Evolutionary conservation across 768 basidiomycete genomes (phyloP), one percentile per base, ranked within the genome.

Genomic region (Rhizopogon vulgaris): DNA sequence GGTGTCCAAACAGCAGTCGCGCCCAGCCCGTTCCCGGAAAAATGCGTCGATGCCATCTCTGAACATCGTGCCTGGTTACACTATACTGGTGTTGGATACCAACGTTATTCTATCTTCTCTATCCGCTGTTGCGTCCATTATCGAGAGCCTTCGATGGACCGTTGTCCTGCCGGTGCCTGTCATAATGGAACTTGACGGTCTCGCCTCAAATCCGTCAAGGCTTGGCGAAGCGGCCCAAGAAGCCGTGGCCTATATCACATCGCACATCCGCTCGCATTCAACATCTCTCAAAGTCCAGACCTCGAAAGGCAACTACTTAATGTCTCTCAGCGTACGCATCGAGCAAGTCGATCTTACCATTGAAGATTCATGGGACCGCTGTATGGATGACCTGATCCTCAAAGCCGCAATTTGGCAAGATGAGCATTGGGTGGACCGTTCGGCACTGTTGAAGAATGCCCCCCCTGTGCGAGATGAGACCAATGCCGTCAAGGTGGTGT

Each of bases 101-200:
- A 98, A 98, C 71, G 90, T 97, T 51, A 74, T 99, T 0, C 78
- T 98, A 14, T 87, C 90, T 0, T 92, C 91, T 0, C 74, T 97
- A 4, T 66, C 83, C 0, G 73, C 87, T 57, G 76, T 99, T 53
- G 68, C 79, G 0, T 78, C 84, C 11, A 74, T 98, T 53, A 75
- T 97, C 48, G 90, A 95, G 66, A 84, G 82, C 54, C 69, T 83
- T 15, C 74, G 73, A 25, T 98, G 94, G 93, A 96, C 91, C 0
- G 76, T 95, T 41, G 75, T 99, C 52, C 73, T 99, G 0, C 96
- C 96, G 3, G 79, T 98, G 3, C 94, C 94, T 0, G 95, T 96
- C 55, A 80, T 98, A 63, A 97, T 94, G 78, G 96, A 99, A 60
- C 84, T 99, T 7, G 95, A 99, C 58, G 93, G 94, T n/a, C 82